Evolutionary conservation across 2,329 filamentous ascomycete genomes (phyloP), one percentile per base, ranked within the genome.

Genomic region (Aspergillus aculeatinus): DNA sequence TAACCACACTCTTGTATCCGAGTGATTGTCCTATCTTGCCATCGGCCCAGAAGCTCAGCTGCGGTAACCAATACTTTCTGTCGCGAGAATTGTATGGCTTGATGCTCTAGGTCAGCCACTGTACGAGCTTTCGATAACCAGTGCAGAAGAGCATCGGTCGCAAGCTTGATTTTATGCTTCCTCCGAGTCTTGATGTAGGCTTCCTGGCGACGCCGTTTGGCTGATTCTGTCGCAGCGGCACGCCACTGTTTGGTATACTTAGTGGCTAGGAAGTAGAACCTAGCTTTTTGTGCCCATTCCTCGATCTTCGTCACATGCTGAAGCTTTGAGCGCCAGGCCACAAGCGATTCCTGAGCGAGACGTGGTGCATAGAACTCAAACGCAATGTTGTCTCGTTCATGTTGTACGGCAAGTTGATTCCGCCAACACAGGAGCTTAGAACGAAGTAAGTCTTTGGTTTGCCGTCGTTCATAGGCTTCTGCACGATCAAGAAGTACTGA

Each of bases 261-360:
- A 7, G 76, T 85, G 48, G 79, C 74, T n/a, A 83, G 67, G 42
- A 84, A 82, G 68, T 85, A 87, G 64, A 82, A 87, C 11, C 78
- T 74, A 25, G 84, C 84, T 69, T 84, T 80, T n/a, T 72, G 72
- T 27, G 84, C 81, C 82, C 82, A 84, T 25, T 74, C 75, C 48
- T 82, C 77, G 49, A 87, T 70, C 65, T 81, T 77, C 27, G 72
- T 67, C 11, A 81, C 70, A 63, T 84, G 78, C 16, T 77, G 71
- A 12, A 68, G 63, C 51, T 72, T 74, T 7, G 68, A 68, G 48
- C 60, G 71, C 78, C 77, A 80, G 47, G 72, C 67, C 21, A 69
- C 67, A 16, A 81, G 62, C 19, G 75, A 74, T 60, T 79, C 78
- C 54, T 77, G 72, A 51, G 72, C 68, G 23, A 80, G 65, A 23